These are phyloP conservation scores for Calocybe gambosa DNA, from an alignment of 1,284 basidiomycete species.

Conservation along the genomic window DNA sequence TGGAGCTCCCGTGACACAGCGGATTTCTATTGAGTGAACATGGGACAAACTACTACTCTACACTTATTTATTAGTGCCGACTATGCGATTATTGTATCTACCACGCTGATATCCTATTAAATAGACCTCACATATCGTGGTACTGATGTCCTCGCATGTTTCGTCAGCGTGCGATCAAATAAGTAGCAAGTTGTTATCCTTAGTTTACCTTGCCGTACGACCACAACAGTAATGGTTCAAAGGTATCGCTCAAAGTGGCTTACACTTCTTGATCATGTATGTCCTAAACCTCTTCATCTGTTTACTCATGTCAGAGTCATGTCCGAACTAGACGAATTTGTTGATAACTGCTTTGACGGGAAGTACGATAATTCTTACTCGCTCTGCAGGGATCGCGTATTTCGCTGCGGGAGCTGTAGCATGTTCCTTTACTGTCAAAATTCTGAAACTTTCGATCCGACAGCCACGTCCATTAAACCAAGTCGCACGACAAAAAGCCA, in stretches of 20 bases:
- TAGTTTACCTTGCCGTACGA: too few species aligned
- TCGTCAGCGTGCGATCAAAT: too few species aligned
- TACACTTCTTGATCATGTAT: constrained; percentile 28
- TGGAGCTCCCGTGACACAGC: constrained; percentile 34
- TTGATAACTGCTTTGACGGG: constrained; percentile 57
- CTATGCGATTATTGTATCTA: constrained; percentile 2
- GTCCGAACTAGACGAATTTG: constrained; percentile 30
- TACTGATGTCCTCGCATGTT: too few species aligned
- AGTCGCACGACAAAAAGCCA: constrained; percentile 33
- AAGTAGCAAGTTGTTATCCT: too few species aligned
- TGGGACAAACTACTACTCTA: not conserved
- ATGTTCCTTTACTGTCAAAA: constrained; percentile 62
- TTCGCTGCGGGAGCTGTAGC: constrained; percentile 60
- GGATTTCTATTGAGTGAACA: constrained; percentile 45
- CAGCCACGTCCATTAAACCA: constrained; percentile 60
- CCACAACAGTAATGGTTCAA: constrained; percentile 7
- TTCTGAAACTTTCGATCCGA: constrained; percentile 59
- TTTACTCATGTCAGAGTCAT: not conserved
- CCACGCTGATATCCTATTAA: constrained; percentile 5
- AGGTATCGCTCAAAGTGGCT: constrained; percentile 18
- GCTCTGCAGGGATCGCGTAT: constrained; percentile 63
- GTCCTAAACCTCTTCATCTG: constrained; percentile 2
- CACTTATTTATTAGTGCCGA: not conserved
- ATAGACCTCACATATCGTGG: not conserved
- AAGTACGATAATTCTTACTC: constrained; percentile 54